These are phyloP conservation scores for Stagonosporopsis cucurbitacearum DNA, from an alignment of 2,329 filamentous ascomycete genomes.

Conservation along the genomic window DNA sequence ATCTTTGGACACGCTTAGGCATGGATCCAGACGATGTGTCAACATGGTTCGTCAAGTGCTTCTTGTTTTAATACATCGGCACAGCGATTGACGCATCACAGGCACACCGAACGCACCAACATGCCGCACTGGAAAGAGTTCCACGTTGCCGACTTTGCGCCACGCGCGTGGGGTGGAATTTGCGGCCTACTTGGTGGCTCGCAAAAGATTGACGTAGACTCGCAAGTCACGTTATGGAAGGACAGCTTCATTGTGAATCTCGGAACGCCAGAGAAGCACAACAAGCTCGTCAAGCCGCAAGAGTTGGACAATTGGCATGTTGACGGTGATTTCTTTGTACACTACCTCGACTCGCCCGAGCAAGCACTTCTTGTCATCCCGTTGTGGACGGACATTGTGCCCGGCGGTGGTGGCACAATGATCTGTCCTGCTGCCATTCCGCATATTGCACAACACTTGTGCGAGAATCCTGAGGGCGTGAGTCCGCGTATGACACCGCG, in stretches of 20 bases:
- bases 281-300: constrained; percentile 58
- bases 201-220: constrained; percentile 43
- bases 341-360: constrained; percentile 74
- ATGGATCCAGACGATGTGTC: constrained; percentile 68
- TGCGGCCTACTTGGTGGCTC: constrained; percentile 71
- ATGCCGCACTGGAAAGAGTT: constrained; percentile 68
- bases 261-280: constrained; percentile 60
- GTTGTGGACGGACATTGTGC: constrained; percentile 67
- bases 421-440: constrained; percentile 67
- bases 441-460: constrained; percentile 62
- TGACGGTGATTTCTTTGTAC: constrained; percentile 75
- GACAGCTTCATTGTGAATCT: constrained; percentile 75
- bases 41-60: constrained; percentile 60
- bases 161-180: constrained; percentile 70
- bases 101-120: constrained; percentile 63
- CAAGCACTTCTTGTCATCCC: constrained; percentile 73
- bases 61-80: neutral
- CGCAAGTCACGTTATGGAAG: constrained; percentile 61
- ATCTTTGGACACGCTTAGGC: constrained; percentile 69
- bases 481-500: constrained; percentile 69
- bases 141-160: constrained; percentile 63
- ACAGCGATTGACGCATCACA: constrained; percentile 7
- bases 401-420: constrained; percentile 68
- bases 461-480: constrained; percentile 69
- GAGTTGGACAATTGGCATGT: constrained; percentile 69